Evolutionary conservation across 345 rosid genomes (phyloP), one percentile per base, ranked within the genome.

Genomic region (Lenwebbia sp.): DNA sequence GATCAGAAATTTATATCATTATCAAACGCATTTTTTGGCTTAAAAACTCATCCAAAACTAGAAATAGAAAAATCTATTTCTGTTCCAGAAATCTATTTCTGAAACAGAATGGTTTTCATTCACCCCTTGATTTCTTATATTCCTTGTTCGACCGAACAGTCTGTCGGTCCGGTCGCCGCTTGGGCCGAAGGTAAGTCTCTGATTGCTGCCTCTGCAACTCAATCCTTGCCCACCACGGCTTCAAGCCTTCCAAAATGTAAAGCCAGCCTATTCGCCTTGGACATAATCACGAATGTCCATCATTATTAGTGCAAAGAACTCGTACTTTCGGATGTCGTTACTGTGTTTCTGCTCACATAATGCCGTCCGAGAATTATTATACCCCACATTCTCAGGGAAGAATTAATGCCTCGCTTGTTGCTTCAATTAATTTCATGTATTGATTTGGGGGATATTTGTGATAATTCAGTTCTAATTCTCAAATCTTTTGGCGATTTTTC

Each of bases 161-260:
- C 40, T 0, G 5, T 60, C 74, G 0, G 28, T 30, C 10, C 2
- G 2, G 7, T 60, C 21, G 10, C 5, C 4, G 5, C n/a, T 57
- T 57, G 33, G 65, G 65, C 30, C 65, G 3, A 9, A 25, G 6
- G 28, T 11, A 5, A 58, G 33, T 58, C 70, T 57, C 4, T 19
- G 5, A 33, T 3, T 13, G 33, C 40, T 15, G 22, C 41, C 0
- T 1, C 75, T 15, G 41, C 5, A 3, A 9, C 41, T 30, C 5
- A 9, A 62, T 14, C 37, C 1, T 62, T 0, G 75, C 17, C 75
- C 41, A 30, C 75, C 41, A 30, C 15, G 75, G 75, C 75, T 30
- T 30, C 41, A 28, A 7, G 41, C 22, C 22, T 62, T 62, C 75
- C 75, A 30, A 30, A 30, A 30, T 65, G 76, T 13, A 7, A 3